Evolutionary conservation across 2,329 filamentous ascomycete species (phyloP).

Genomic region (Colletotrichum limetticola): DNA sequence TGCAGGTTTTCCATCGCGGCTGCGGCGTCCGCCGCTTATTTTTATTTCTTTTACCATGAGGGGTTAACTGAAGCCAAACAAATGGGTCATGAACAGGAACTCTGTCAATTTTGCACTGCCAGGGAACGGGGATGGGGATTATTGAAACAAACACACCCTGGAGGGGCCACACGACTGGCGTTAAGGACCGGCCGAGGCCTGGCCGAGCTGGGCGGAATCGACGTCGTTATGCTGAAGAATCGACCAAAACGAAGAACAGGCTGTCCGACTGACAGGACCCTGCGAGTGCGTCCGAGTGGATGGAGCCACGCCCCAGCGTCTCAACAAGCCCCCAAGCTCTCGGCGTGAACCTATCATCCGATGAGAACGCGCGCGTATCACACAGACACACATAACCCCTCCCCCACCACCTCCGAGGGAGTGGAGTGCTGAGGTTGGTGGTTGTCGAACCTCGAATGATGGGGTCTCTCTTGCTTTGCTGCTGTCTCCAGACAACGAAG

Average conservation of each 20-base stretch:
- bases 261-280: constrained; percentile 17
- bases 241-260: background rate
- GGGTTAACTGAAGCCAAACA: constrained; percentile 27
- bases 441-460: constrained; percentile 19
- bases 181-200: constrained; percentile 28
- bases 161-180: constrained; percentile 16
- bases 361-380: background rate
- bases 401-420: constrained; percentile 13
- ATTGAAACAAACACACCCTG: constrained; percentile 21
- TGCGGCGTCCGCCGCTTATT: constrained; percentile 28
- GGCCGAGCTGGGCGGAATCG: constrained; percentile 27
- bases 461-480: background rate
- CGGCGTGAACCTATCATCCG: constrained; percentile 16
- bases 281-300: constrained; percentile 18
- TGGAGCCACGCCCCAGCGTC: constrained; percentile 24
- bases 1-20: constrained; percentile 21
- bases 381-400: constrained; percentile 2
- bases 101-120: constrained; percentile 11
- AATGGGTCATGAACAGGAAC: constrained; percentile 6
- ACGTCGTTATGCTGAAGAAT: constrained; percentile 27
- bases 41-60: constrained; percentile 1
- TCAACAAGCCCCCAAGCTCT: background rate
- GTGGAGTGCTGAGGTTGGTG: constrained; percentile 18
- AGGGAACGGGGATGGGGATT: constrained; percentile 20
- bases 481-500: background rate